These are phyloP conservation scores for Kuraishia capsulata DNA, from an alignment of 805 yeast species.

Conservation along the genomic window DNA sequence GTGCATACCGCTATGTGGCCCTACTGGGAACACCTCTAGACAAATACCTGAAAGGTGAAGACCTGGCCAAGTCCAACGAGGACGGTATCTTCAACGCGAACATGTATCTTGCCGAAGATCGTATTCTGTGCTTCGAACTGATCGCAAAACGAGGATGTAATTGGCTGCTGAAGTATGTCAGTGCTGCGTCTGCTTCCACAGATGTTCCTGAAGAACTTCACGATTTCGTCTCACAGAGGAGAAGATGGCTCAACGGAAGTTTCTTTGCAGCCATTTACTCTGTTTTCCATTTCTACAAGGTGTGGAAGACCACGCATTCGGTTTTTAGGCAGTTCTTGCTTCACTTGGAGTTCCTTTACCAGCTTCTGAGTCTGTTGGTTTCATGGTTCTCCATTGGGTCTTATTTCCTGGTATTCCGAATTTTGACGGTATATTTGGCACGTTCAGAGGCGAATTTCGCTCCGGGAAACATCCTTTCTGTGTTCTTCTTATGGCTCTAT, in stretches of 20 bases:
- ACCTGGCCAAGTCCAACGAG: slow-evolving; percentile 48
- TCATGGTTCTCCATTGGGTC: slow-evolving; percentile 93
- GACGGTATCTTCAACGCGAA: slow-evolving; percentile 87
- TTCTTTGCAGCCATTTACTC: slow-evolving; percentile 92
- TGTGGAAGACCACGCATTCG: slow-evolving; percentile 77
- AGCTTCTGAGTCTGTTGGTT: slow-evolving; percentile 61
- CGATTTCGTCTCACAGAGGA: slow-evolving; percentile 82
- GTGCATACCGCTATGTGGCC: slow-evolving; percentile 86
- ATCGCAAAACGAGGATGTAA: slow-evolving; percentile 72
- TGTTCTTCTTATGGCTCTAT: slow-evolving; percentile 78
- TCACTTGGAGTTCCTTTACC: slow-evolving; percentile 74
- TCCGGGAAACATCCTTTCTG: slow-evolving; percentile 71
- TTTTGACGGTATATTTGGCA: slow-evolving; percentile 73
- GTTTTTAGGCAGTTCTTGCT: slow-evolving; percentile 57
- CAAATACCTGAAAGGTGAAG: slow-evolving; percentile 90
- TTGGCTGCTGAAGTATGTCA: slow-evolving; percentile 81
- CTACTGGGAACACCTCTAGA: slow-evolving; percentile 82
- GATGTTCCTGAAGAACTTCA: slow-evolving; percentile 89
- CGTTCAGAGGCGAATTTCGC: slow-evolving; percentile 49
- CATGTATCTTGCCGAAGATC: slow-evolving; percentile 96
- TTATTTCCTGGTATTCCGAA: slow-evolving; percentile 83
- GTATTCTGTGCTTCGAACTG: slow-evolving; percentile 89
- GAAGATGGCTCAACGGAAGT: slow-evolving; percentile 97
- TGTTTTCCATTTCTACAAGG: slow-evolving; percentile 61
- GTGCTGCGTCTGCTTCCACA: slow-evolving; percentile 84